Percentiles rank a stretch among this genome's conserved stretches.
Conservation (phyloP, 2,329 filamentous ascomycete species). For the Mycocentrospora acerina region DNA sequence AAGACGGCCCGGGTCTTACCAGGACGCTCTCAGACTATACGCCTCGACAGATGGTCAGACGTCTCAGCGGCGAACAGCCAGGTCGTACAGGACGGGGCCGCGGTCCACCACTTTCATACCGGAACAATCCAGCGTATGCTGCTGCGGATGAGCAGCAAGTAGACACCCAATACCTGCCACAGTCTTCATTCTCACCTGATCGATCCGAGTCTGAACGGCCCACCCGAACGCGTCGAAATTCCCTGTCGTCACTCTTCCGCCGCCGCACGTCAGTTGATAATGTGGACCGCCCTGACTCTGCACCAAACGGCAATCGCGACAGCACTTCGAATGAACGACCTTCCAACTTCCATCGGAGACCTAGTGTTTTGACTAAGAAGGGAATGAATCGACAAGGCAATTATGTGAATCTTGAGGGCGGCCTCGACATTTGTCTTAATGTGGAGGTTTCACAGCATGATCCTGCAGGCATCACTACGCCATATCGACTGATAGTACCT, state of each 20-base stretch:
- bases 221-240: constrained; percentile 34
- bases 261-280: constrained; percentile 36
- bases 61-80: constrained; percentile 37
- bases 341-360: constrained; percentile 47
- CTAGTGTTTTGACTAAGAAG: constrained; percentile 47
- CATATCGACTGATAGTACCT: constrained; percentile 85
- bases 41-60: constrained; percentile 46
- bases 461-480: constrained; percentile 81
- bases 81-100: constrained; percentile 28
- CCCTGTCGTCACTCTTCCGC: constrained; percentile 36
- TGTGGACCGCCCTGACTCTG: constrained; percentile 23
- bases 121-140: constrained; percentile 40
- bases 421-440: constrained; percentile 84
- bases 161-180: constrained; percentile 22
- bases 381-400: constrained; percentile 34
- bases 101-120: constrained; percentile 41
- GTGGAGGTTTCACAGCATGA: constrained; percentile 85
- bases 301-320: constrained; percentile 23
- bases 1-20: constrained; percentile 22
- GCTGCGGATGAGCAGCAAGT: constrained; percentile 33
- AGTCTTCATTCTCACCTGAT: constrained; percentile 41
- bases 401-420: constrained; percentile 74
- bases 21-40: constrained; percentile 39
- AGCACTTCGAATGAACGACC: constrained; percentile 32
- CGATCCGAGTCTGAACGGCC: constrained; percentile 29